Conservation (phyloP, 2,329 filamentous ascomycete species). For the Zymoseptoria tritici region DNA sequence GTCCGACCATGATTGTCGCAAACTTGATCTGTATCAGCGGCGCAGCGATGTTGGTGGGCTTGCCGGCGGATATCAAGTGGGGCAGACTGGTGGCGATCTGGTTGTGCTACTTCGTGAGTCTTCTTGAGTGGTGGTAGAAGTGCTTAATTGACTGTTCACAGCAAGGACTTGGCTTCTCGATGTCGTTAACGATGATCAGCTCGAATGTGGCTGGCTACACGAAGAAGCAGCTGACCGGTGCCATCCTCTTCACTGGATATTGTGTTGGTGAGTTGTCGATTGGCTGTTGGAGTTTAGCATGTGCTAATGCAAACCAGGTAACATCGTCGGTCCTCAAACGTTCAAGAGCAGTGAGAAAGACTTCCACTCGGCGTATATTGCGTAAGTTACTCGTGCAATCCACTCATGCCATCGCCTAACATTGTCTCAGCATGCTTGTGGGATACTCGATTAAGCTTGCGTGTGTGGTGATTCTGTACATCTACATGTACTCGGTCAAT, state of each 20-base stretch:
- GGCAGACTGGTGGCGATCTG: constrained; percentile 51
- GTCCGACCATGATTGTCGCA: constrained; percentile 49
- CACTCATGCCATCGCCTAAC: background rate
- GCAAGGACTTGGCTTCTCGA: constrained; percentile 47
- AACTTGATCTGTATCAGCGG: constrained; percentile 51
- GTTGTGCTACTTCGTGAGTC: constrained; percentile 44
- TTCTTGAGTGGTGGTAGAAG: background rate
- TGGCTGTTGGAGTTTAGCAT: background rate
- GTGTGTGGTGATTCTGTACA: constrained; percentile 44
- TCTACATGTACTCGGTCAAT: constrained; percentile 51
- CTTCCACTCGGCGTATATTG: constrained; percentile 45
- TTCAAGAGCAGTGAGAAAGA: constrained; percentile 43
- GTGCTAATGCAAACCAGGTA: constrained; percentile 4
- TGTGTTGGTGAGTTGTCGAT: constrained; percentile 41
- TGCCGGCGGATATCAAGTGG: constrained; percentile 48
- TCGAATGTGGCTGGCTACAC: constrained; percentile 49
- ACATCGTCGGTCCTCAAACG: constrained; percentile 48
- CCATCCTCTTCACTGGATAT: constrained; percentile 47
- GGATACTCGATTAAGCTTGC: constrained; percentile 49
- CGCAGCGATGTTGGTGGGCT: constrained; percentile 44
- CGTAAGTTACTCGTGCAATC: constrained; percentile 21
- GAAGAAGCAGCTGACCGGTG: constrained; percentile 48
- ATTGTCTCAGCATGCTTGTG: constrained; percentile 44
- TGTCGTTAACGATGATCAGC: constrained; percentile 47
- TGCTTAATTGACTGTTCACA: background rate